Percentiles rank a stretch among this genome's conserved stretches.
phyloP scores from a whole-genome alignment of 2,329 filamentous ascomycete species.

The Aspergillus sp. region DNA sequence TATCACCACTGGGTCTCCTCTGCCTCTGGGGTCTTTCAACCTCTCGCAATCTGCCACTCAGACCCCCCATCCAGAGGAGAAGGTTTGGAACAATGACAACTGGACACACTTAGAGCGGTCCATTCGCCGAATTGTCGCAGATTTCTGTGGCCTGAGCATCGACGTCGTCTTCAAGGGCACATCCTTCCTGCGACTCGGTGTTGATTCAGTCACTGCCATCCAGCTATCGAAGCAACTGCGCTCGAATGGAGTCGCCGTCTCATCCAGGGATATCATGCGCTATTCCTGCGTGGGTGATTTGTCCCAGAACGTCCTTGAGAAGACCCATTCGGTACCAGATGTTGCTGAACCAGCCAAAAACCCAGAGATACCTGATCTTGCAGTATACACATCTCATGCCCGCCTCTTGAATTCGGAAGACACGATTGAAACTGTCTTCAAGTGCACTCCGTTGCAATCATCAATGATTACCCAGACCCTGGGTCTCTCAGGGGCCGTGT shows the following conservation, averaged over 20 bases:
- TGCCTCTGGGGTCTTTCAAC: neutral
- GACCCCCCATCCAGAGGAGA: accelerated
- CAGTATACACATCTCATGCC: neutral
- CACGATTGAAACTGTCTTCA: neutral
- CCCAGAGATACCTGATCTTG: too few species aligned
- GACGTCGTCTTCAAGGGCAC: neutral
- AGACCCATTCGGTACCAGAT: too few species aligned
- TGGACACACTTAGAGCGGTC: neutral
- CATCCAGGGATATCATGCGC: neutral
- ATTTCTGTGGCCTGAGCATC: neutral
- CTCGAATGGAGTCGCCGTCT: neutral
- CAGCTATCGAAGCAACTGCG: neutral
- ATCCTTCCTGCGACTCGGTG: neutral
- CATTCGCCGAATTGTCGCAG: neutral
- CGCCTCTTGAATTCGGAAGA: neutral
- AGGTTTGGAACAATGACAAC: neutral
- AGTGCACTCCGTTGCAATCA: neutral
- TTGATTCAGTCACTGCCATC: neutral
- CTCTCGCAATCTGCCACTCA: neutral
- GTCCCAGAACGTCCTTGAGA: too few species aligned
- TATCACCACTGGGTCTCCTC: accelerated
- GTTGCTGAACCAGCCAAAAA: too few species aligned
- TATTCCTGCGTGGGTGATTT: neutral
- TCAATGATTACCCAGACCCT: neutral
- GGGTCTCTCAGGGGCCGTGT: neutral